phyloP scores from a whole-genome alignment of 768 basidiomycete genomes.

The Tricholoma terreum region DNA sequence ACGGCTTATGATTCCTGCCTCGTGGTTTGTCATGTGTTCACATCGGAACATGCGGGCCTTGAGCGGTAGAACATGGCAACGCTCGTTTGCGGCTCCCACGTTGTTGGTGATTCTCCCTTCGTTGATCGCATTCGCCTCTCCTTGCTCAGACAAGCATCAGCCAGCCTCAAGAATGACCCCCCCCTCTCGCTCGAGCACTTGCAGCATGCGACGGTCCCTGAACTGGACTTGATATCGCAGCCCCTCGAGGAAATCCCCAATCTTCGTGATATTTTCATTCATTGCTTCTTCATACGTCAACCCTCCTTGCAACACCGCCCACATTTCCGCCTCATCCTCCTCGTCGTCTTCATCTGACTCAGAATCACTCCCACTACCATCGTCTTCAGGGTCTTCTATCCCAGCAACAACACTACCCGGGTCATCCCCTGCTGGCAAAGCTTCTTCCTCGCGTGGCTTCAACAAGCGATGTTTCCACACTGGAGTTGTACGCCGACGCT shows the following conservation, averaged over 20 bases:
- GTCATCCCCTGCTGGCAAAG: neutral
- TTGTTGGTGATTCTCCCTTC: too few relatives aligned
- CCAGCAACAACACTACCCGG: neutral
- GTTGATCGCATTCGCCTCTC: too few relatives aligned
- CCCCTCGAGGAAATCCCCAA: neutral
- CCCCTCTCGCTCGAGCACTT: neutral
- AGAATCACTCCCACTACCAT: neutral
- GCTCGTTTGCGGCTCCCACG: too few relatives aligned
- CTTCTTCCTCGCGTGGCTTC: slow-evolving; percentile 3
- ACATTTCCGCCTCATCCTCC: too few relatives aligned
- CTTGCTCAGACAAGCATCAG: neutral
- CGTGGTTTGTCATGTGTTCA: neutral
- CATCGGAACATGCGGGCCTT: neutral
- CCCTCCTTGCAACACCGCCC: neutral
- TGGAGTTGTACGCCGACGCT: slow-evolving; percentile 4
- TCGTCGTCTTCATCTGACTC: too few relatives aligned
- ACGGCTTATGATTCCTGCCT: too few relatives aligned
- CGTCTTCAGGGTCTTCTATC: too few relatives aligned
- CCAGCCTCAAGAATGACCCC: neutral
- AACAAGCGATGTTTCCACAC: slow-evolving; percentile 17
- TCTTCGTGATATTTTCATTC: neutral
- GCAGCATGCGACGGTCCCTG: neutral
- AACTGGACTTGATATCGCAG: neutral
- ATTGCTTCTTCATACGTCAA: neutral
- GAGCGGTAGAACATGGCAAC: too few relatives aligned